Conservation (phyloP, 495 filamentous ascomycete genomes). For the Viridothelium virens region DNA sequence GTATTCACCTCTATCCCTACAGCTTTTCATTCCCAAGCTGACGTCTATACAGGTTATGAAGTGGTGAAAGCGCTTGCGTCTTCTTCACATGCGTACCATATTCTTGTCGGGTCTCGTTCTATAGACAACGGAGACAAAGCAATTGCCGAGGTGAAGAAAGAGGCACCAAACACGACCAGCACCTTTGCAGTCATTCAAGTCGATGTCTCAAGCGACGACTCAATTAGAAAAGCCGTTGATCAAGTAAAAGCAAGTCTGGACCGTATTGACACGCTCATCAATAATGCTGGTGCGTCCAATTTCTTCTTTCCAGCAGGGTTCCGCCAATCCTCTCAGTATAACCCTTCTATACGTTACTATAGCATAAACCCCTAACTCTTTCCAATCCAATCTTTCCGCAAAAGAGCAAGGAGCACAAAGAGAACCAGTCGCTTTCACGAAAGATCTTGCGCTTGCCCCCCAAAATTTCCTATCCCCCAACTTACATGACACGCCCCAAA, state of each 20-base stretch:
- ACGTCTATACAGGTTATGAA: conserved; percentile 9
- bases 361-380: too few relatives aligned
- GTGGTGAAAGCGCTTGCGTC: conserved; percentile 8
- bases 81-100: conserved; percentile 25
- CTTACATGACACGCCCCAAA: not conserved
- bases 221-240: conserved; percentile 32
- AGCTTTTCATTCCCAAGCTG: not conserved
- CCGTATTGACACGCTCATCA: conserved; percentile 32
- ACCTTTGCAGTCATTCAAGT: conserved; percentile 29
- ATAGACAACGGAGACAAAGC: conserved; percentile 31
- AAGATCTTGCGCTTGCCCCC: too few relatives aligned
- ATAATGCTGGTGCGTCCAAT: conserved; percentile 31
- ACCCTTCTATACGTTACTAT: too few relatives aligned
- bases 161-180: conserved; percentile 24
- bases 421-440: too few relatives aligned
- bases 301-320: not conserved
- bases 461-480: not conserved
- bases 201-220: conserved; percentile 32
- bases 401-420: too few relatives aligned
- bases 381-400: too few relatives aligned
- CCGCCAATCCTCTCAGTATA: too few relatives aligned
- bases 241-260: conserved; percentile 26
- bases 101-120: conserved; percentile 32
- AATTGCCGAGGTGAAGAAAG: conserved; percentile 27
- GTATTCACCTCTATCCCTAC: conserved; percentile 12